Conservation (phyloP, 2,329 filamentous ascomycete genomes). For the Bertia moriformis region DNA sequence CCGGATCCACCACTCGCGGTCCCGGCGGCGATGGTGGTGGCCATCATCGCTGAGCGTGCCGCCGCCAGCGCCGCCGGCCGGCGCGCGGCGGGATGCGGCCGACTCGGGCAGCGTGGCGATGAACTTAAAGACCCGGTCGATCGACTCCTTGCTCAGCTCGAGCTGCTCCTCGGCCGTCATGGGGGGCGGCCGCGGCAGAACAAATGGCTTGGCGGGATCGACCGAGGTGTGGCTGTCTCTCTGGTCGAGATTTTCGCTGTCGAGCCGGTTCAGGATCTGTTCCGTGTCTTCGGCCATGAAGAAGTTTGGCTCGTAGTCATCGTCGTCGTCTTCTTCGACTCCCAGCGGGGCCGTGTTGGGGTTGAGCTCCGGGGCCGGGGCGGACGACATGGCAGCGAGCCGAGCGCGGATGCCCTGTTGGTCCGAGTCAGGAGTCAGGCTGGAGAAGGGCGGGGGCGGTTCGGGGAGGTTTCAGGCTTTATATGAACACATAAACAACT, state of each 20-base stretch:
- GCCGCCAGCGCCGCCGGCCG: too few relatives aligned
- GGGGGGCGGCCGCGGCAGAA: slow-evolving; percentile 61
- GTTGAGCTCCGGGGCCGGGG: slow-evolving; percentile 4
- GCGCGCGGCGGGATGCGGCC: slow-evolving; percentile 40
- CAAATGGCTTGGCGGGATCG: slow-evolving; percentile 51
- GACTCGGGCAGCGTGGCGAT: slow-evolving; percentile 61
- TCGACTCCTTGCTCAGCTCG: slow-evolving; percentile 60
- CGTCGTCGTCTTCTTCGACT: background rate
- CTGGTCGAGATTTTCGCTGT: slow-evolving; percentile 41
- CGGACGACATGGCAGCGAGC: slow-evolving; percentile 26
- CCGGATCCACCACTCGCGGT: slow-evolving; percentile 81
- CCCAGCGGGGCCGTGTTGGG: background rate
- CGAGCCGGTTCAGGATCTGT: slow-evolving; percentile 35
- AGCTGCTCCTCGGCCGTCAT: slow-evolving; percentile 58
- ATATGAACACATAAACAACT: slow-evolving; percentile 11
- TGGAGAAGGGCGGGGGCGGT: too few relatives aligned
- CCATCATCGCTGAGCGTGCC: too few relatives aligned
- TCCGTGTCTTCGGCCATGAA: background rate
- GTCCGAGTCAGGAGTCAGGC: slow-evolving; percentile 10
- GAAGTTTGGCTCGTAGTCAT: background rate
- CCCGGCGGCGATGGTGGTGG: too few relatives aligned
- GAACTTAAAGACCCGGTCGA: slow-evolving; percentile 65
- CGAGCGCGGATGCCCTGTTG: slow-evolving; percentile 35
- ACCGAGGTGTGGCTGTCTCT: too few relatives aligned
- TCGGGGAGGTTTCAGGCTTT: background rate